These are phyloP conservation scores for Dichomitus squalens DNA, from an alignment of 1,284 basidiomycete genomes.

Conservation along the genomic window DNA sequence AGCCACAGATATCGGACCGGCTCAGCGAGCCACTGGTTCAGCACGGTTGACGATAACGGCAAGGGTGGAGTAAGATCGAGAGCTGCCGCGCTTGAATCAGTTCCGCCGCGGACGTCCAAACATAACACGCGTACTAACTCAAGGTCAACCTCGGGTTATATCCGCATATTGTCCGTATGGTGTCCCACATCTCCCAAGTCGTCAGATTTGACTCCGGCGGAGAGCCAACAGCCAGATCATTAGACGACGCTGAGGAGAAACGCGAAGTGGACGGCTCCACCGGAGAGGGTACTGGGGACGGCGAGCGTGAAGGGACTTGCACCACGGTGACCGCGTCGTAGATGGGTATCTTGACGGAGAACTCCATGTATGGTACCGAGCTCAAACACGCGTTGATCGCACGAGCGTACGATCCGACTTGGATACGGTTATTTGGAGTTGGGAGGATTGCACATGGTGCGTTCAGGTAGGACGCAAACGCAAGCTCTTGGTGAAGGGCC, in stretches of 20 bases:
- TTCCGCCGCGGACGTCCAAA: background rate
- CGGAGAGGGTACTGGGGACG: slow-evolving; percentile 32
- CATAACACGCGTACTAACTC: slow-evolving; percentile 51
- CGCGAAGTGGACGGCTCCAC: slow-evolving; percentile 7
- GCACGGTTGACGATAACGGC: slow-evolving; percentile 70
- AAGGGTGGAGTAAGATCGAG: slow-evolving; percentile 90
- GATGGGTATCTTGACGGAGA: slow-evolving; percentile 84
- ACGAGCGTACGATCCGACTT: slow-evolving; percentile 91
- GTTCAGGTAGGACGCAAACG: slow-evolving; percentile 92
- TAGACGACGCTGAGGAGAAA: slow-evolving; percentile 7
- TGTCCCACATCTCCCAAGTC: slow-evolving; percentile 99
- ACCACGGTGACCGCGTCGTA: slow-evolving; percentile 70
- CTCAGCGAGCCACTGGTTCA: slow-evolving; percentile 91
- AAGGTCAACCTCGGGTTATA: slow-evolving; percentile 84
- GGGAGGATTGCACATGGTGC: slow-evolving; percentile 87
- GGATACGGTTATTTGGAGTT: slow-evolving; percentile 83
- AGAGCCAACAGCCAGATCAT: slow-evolving; percentile 5
- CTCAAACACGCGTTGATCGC: slow-evolving; percentile 81
- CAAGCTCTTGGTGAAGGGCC: slow-evolving; percentile 93
- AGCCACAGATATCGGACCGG: slow-evolving; percentile 88
- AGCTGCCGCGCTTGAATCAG: slow-evolving; percentile 46
- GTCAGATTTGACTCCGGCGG: slow-evolving; percentile 65
- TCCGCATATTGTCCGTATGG: slow-evolving; percentile 86
- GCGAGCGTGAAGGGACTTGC: slow-evolving; percentile 30
- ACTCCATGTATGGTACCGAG: slow-evolving; percentile 68